Conservation (phyloP, 306 rosid species). For the Trichosanthes truncata region DNA sequence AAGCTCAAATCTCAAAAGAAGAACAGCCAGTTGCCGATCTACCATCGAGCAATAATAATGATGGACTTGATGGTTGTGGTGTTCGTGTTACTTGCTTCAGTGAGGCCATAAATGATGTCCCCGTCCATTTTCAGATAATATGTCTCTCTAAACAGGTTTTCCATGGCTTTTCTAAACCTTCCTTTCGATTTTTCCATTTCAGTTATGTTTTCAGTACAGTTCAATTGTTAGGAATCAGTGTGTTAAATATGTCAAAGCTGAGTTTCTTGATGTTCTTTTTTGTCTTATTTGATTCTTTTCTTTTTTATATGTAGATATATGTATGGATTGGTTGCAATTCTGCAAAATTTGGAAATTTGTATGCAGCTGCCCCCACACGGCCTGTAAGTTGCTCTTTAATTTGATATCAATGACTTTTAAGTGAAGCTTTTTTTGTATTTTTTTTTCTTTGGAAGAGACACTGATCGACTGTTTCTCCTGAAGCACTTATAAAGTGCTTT, state of each 20-base stretch:
- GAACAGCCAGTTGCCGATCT: slow-evolving; percentile 6
- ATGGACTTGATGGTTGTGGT: slow-evolving; percentile 6
- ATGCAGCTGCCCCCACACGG: slow-evolving; percentile 75
- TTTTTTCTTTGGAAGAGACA: not conserved
- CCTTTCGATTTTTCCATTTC: not conserved
- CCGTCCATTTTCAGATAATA: slow-evolving; percentile 70
- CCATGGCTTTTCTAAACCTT: not conserved
- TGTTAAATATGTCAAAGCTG: not conserved
- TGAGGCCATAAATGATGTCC: slow-evolving; percentile 49
- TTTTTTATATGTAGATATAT: slow-evolving; percentile 39
- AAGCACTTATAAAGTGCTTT: not conserved
- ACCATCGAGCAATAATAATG: not conserved
- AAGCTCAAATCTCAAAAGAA: slow-evolving; percentile 14
- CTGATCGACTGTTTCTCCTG: not conserved
- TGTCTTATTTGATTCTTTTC: not conserved
- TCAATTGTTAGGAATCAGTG: not conserved
- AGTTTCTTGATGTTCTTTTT: not conserved
- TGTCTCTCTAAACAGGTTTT: slow-evolving; percentile 68
- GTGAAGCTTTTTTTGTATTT: not conserved
- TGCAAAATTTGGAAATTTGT: slow-evolving; percentile 62
- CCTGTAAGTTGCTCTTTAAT: slow-evolving; percentile 34
- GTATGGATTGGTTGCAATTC: slow-evolving; percentile 84
- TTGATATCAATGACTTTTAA: not conserved
- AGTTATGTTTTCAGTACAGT: not conserved
- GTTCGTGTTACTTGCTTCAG: slow-evolving; percentile 51